These are phyloP conservation scores for Beauveria australis DNA, from an alignment of 2,329 filamentous ascomycete genomes.

Conservation along the genomic window DNA sequence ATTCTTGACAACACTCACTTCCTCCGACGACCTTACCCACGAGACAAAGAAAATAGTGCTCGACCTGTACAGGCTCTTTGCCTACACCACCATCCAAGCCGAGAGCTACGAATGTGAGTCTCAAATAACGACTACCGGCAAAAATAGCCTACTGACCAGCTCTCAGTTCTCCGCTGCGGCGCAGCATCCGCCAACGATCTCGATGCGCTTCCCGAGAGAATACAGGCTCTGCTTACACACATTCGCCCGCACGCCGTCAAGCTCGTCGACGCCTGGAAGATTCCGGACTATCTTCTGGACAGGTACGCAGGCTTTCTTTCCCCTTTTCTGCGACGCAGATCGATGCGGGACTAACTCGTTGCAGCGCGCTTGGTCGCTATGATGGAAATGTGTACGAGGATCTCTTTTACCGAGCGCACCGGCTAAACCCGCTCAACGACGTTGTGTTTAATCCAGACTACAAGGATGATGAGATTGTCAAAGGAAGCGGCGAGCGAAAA, in stretches of 20 bases:
- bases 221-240: constrained; percentile 42
- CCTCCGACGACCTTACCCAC: neutral
- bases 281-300: constrained; percentile 72
- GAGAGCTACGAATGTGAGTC: constrained; percentile 8
- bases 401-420: constrained; percentile 62
- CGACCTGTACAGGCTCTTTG: constrained; percentile 7
- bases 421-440: constrained; percentile 66
- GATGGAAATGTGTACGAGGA: constrained; percentile 75
- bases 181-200: constrained; percentile 1
- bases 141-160: neutral
- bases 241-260: constrained; percentile 65
- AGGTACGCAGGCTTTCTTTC: constrained; percentile 24
- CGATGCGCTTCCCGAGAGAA: neutral
- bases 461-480: constrained; percentile 23
- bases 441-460: constrained; percentile 67
- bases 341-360: neutral
- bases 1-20: neutral
- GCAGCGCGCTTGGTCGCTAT: constrained; percentile 50
- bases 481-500: constrained; percentile 8
- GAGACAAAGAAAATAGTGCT: constrained; percentile 2
- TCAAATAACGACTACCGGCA: too few species aligned
- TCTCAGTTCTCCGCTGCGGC: constrained; percentile 5
- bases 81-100: neutral
- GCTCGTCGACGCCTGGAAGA: constrained; percentile 66
- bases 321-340: too few species aligned